Evolutionary conservation across 768 basidiomycete species (phyloP), one percentile per base, ranked within the genome.

Genomic region (Lactarius vividus): DNA sequence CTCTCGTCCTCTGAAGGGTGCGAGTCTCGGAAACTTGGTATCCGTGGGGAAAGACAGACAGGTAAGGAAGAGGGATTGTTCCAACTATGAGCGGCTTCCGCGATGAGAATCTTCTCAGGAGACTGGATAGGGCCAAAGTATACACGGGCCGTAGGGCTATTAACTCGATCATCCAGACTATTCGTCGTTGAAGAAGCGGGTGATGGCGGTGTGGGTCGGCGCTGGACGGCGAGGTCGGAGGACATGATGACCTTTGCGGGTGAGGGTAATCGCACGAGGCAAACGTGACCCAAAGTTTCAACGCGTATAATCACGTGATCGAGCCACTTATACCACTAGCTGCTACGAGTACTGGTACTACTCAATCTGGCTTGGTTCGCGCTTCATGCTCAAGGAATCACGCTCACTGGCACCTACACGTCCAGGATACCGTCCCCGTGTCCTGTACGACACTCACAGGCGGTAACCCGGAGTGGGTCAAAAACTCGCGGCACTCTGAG

Each of bases 41-140:
- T 26, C 4, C 60, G 59, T 23, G 62, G 44, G 42, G 66, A 71
- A 44, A 63, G 61, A 33, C 63, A 63, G 31, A 71, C 49, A 13
- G 65, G 33, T 20, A 59, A 40, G 37, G 70, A 54, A 4, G 63
- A 35, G 28, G 53, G 62, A 40, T 39, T 46, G 39, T 57, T 40
- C 23, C 55, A 66, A 8, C 53, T 59, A 31, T 68, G 66, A 33
- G 69, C 61, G 40, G 63, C 58, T 39, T 66, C 49, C n/a, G 67
- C 55, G 18, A 70, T 66, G 65, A 69, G 64, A 42, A 65, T 57
- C 62, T 56, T 71, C 61, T 73, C 72, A 4, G 72, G 72, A 6
- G 72, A 69, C 59, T 67, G 65, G 10, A 73, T 55, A 37, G 72
- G 70, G 57, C 72, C 72, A 29, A 73, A 72, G 46, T 69, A 73